Evolutionary conservation across 306 rosid genomes (phyloP).

Genomic region (Vigna unguiculata): DNA sequence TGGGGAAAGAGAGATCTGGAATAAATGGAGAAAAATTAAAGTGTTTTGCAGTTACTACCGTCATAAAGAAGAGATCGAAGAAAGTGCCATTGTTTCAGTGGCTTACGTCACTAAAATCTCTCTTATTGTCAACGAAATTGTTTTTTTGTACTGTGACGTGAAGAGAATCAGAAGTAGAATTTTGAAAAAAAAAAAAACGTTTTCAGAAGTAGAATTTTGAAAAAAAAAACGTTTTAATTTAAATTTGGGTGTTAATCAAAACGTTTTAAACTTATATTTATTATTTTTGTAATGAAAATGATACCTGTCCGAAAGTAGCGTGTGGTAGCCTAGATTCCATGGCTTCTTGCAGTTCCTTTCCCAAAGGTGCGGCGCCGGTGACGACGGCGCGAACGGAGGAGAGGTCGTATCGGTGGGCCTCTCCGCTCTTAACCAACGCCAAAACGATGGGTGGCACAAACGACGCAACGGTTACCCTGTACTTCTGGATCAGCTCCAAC

Average conservation of each 20-base stretch:
- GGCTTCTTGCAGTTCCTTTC: slow-evolving; percentile 70
- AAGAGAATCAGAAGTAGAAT: background rate
- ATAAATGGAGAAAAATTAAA: background rate
- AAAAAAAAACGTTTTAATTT: too few relatives aligned
- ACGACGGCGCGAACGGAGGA: slow-evolving; percentile 69
- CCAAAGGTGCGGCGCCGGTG: slow-evolving; percentile 89
- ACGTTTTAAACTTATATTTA: too few relatives aligned
- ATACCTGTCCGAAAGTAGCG: slow-evolving; percentile 75
- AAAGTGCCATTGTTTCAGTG: background rate
- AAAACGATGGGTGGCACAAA: slow-evolving; percentile 81
- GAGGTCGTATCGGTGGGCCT: slow-evolving; percentile 54
- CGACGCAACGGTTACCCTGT: slow-evolving; percentile 71
- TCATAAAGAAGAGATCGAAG: background rate
- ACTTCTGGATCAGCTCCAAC: slow-evolving; percentile 53
- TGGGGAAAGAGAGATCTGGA: background rate
- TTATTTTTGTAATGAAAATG: background rate
- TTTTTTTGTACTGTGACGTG: too few relatives aligned
- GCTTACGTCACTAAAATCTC: background rate
- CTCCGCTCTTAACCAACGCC: slow-evolving; percentile 66
- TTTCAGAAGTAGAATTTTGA: too few relatives aligned
- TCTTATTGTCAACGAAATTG: background rate
- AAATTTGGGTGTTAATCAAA: too few relatives aligned
- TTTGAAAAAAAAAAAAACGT: too few relatives aligned
- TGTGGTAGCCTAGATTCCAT: slow-evolving; percentile 62
- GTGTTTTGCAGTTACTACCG: background rate